Evolutionary conservation across 352 stramenopile species (phyloP), one percentile per base, ranked within the genome.

Genomic region (Phytophthora cryptogea): DNA sequence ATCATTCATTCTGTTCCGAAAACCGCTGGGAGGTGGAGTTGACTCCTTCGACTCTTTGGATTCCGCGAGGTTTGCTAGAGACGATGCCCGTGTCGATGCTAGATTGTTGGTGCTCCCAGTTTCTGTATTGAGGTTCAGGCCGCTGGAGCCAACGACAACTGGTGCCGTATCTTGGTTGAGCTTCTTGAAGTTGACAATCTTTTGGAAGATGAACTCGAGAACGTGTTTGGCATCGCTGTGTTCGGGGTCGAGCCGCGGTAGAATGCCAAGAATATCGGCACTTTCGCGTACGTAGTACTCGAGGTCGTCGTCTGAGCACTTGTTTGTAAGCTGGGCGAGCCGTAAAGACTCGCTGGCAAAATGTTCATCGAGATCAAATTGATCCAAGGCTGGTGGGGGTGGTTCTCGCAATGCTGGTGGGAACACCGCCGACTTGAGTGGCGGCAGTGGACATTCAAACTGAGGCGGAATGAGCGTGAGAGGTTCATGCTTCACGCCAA

Each of bases 301-400:
- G 16, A 98, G 69, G 49, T 98, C 91, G 52, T 96, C 85, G 56
- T 98, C 90, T 27, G 86, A 94, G 72, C 87, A 98, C 77, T 98
- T 98, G 76, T 98, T 98, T 8, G 91, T 98, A 42, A 99, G 89
- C 69, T 98, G 92, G 1, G 92, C 92, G 31, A 99, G 79, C 13
- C 94, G 88, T 35, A 98, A 70, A 13, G 81, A 84, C 57, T 97
- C 88, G 60, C 88, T 96, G 10, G 94, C 93, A 64, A 98, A 98
- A 66, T 98, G 93, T 68, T 98, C 96, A 66, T 99, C 96, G 14
- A 99, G 80, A 80, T 99, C 94, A 62, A 98, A 99, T 58, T 98
- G 91, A 54, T 99, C 96, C 27, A 99, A 70, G 32, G 92, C 90
- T 5, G 96, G 95, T 8, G 92, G 79, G 23, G 89, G 90, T 8